phyloP scores from a whole-genome alignment of 164 flowering plant species.

The Dillenia turbinata region DNA sequence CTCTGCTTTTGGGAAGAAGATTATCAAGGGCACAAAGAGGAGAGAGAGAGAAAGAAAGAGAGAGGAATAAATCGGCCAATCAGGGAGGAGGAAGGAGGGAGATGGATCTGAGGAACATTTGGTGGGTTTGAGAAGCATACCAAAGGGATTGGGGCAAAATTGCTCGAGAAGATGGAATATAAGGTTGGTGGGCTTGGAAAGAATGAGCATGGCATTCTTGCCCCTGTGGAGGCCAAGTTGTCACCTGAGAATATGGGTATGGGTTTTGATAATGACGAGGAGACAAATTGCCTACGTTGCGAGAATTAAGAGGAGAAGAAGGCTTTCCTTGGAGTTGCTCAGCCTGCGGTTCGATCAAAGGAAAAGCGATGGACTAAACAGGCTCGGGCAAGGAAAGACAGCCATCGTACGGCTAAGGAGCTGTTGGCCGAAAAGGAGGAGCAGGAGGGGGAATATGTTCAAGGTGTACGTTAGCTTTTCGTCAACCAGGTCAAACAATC shows the following conservation, averaged over 20 bases:
- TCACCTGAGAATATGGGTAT: slow-evolving; percentile 84
- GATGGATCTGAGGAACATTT: slow-evolving; percentile 25
- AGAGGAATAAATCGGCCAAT: slow-evolving; percentile 29
- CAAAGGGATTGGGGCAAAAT: slow-evolving; percentile 72
- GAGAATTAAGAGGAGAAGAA: slow-evolving; percentile 42
- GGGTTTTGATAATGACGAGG: slow-evolving; percentile 76
- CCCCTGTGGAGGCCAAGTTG: slow-evolving; percentile 72
- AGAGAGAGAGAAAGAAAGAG: slow-evolving; percentile 51
- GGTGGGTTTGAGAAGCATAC: slow-evolving; percentile 78
- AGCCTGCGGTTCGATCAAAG: slow-evolving; percentile 16
- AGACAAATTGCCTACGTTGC: slow-evolving; percentile 35
- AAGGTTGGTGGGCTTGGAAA: slow-evolving; percentile 93
- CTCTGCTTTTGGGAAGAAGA: slow-evolving; percentile 67
- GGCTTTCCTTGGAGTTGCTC: slow-evolving; percentile 12
- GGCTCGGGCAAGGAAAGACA: slow-evolving; percentile 31
- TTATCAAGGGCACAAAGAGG: slow-evolving; percentile 62
- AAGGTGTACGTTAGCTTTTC: no score
- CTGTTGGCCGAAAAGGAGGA: slow-evolving; percentile 68
- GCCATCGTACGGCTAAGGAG: slow-evolving; percentile 61
- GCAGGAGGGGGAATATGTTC: slow-evolving; percentile 51
- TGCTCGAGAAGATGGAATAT: slow-evolving; percentile 86
- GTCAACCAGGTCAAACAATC: no score
- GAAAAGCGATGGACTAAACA: slow-evolving; percentile 59
- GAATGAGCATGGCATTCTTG: slow-evolving; percentile 78
- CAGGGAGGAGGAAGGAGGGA: slow-evolving; percentile 30